Evolutionary conservation across 2,329 filamentous ascomycete genomes (phyloP).

Genomic region (Sclerotinia nivalis): DNA sequence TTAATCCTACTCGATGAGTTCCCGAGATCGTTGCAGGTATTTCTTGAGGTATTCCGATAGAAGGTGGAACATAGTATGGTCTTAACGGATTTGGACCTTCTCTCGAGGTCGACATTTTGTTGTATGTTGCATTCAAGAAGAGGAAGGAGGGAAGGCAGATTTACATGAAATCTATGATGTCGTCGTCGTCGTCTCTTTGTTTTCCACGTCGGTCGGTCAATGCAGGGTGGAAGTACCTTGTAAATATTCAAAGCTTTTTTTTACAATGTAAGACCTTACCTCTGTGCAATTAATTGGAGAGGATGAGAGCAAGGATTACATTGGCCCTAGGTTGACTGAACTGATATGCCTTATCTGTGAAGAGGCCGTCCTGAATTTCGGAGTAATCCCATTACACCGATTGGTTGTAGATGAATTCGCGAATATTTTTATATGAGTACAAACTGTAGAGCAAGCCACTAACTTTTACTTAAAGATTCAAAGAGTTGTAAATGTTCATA

Average conservation of each 20-base stretch:
- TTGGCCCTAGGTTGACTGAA: not conserved
- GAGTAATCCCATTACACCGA: conserved; percentile 20
- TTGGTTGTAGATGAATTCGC: conserved; percentile 4
- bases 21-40: conserved; percentile 40
- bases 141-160: not conserved
- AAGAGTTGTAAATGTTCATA: not conserved
- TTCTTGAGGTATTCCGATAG: conserved; percentile 59
- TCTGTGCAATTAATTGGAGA: conserved; percentile 5
- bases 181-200: conserved; percentile 15
- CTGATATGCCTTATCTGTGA: conserved; percentile 18
- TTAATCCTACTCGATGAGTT: conserved; percentile 39
- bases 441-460: not conserved
- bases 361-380: not conserved
- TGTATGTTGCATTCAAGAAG: conserved; percentile 21
- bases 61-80: conserved; percentile 64
- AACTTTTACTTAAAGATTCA: not conserved
- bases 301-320: conserved; percentile 9
- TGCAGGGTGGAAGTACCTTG: conserved; percentile 21
- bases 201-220: conserved; percentile 15
- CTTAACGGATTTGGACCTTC: conserved; percentile 59
- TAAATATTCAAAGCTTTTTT: conserved; percentile 13
- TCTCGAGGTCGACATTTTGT: conserved; percentile 48
- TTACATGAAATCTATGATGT: not conserved
- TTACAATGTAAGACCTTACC: not conserved
- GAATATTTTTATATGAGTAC: conserved; percentile 22